These are phyloP conservation scores for Saposhnikovia divaricata DNA, from an alignment of 129 eudicot genomes.

Conservation along the genomic window DNA sequence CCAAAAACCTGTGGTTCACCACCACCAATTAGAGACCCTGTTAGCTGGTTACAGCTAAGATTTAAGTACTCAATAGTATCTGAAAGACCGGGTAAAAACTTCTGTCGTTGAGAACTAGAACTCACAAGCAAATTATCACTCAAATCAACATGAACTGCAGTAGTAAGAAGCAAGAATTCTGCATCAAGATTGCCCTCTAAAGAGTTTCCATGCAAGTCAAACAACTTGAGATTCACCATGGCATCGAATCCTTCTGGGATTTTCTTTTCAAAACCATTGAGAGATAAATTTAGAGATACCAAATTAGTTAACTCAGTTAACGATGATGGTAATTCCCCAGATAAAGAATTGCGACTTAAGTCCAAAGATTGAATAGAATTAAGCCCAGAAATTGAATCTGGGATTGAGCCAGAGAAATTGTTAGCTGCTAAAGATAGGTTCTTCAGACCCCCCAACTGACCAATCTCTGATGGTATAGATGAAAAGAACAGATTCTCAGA, in stretches of 20 bases:
- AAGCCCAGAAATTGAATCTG: conserved; percentile 74
- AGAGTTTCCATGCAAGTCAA: conserved; percentile 88
- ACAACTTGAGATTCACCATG: conserved; percentile 54
- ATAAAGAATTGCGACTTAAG: conserved; percentile 70
- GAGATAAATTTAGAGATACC: conserved; percentile 70
- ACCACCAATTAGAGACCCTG: conserved; percentile 61
- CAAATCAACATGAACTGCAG: conserved; percentile 71
- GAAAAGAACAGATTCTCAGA: conserved; percentile 66
- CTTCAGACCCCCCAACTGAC: conserved; percentile 46
- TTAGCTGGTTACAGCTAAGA: conserved; percentile 75
- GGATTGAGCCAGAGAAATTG: conserved; percentile 66
- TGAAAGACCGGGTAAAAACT: conserved; percentile 60
- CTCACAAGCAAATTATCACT: conserved; percentile 64
- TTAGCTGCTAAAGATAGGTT: conserved; percentile 84
- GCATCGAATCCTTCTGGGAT: conserved; percentile 71
- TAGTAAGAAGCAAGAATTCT: conserved; percentile 63
- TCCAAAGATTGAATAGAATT: conserved; percentile 60
- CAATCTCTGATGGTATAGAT: conserved; percentile 52
- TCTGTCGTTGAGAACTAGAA: conserved; percentile 32
- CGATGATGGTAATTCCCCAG: conserved; percentile 59
- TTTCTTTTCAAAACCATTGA: conserved; percentile 44
- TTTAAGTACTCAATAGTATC: conserved; percentile 67
- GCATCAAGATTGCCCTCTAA: conserved; percentile 66
- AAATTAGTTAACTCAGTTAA: conserved; percentile 41
- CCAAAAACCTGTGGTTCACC: conserved; percentile 60